A percentile compares a stretch with the other conserved stretches of the same genome.
These are phyloP conservation scores for Lachancea sp. DNA, from an alignment of 805 yeast genomes.

Conservation along the genomic window DNA sequence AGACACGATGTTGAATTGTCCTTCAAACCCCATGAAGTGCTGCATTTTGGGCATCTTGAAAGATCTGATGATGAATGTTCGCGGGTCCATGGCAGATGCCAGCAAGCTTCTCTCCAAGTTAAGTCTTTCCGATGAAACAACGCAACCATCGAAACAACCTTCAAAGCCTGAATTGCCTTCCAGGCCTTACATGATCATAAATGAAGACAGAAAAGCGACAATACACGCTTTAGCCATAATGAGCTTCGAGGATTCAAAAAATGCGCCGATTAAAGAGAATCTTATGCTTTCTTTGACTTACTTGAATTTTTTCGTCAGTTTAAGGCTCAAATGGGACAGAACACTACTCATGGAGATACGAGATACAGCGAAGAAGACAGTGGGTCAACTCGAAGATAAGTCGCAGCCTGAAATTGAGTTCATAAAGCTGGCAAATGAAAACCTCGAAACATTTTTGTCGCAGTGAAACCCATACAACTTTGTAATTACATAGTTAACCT, in stretches of 20 bases:
- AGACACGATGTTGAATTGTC: constrained; percentile 62
- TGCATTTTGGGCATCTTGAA: constrained; percentile 62
- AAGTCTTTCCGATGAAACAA: not conserved
- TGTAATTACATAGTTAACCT: not conserved
- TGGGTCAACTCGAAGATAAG: constrained; percentile 16
- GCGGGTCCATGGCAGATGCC: not conserved
- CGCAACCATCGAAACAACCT: not conserved
- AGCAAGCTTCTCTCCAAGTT: constrained; percentile 3
- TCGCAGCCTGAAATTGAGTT: constrained; percentile 23
- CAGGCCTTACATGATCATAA: constrained; percentile 40
- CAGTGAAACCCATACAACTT: not conserved
- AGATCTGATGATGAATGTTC: constrained; percentile 46
- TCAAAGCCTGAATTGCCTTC: too few species aligned
- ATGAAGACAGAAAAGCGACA: constrained; percentile 36
- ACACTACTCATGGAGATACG: constrained; percentile 28
- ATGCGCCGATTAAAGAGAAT: constrained; percentile 17
- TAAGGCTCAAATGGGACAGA: constrained; percentile 31
- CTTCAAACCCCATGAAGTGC: constrained; percentile 53
- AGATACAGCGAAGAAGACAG: constrained; percentile 24
- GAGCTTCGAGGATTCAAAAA: constrained; percentile 30
- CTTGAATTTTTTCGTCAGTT: constrained; percentile 45
- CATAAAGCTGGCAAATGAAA: constrained; percentile 24
- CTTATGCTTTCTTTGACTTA: constrained; percentile 47
- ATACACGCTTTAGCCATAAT: constrained; percentile 39
- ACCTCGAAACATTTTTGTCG: constrained; percentile 12